Base-by-base conservation (phyloP, 2,329 filamentous ascomycete genomes). In the Cladosporium sp. region DNA sequence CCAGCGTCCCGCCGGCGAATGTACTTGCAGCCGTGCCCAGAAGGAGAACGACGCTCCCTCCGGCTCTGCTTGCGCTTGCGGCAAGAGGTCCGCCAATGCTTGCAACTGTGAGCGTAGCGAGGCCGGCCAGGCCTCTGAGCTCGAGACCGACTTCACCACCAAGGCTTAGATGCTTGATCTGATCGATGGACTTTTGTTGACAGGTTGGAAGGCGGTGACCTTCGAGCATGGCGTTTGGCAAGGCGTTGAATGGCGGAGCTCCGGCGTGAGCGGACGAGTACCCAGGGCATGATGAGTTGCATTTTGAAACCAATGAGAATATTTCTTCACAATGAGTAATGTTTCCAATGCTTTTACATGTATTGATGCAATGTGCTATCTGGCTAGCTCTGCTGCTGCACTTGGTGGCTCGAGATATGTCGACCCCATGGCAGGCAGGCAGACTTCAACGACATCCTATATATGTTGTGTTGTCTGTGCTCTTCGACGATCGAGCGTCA, bases 61-160 rank as follows among this genome's bases (percentile, higher is more conserved):
- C 3, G 88, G 87, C 17, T 76, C 78, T 40, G 81, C 87, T 4
- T 96, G 92, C 72, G 78, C 83, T 7, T 96, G 92, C 72, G 92
- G 92, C 61, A 81, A 86, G 72, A 83, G 91, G 58, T 83, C 88
- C 57, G 81, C 84, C 65, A 80, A 70, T 53, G 69, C 74, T 4
- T 67, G 67, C 64, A 94, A 88, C n/a, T 96, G 91, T 72, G 87
- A 91, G 74, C 92, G 90, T 73, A 51, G 82, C 64, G 52, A 55
- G 40, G 39, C 47, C 20, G 81, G 84, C 55, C 83, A 83, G 37
- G 83, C 88, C 64, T 81, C 84, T 25, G 80, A 73, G 58, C 75
- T 87, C 65, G 92, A 97, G 83, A 89, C 83, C 50, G 92, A 97
- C 74, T 97, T 96, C 71, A 97, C 91, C 36, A 90, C 87, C 56